These are phyloP conservation scores for Carex kokanica DNA, from an alignment of 176 grass and related monocot species.

Conservation along the genomic window DNA sequence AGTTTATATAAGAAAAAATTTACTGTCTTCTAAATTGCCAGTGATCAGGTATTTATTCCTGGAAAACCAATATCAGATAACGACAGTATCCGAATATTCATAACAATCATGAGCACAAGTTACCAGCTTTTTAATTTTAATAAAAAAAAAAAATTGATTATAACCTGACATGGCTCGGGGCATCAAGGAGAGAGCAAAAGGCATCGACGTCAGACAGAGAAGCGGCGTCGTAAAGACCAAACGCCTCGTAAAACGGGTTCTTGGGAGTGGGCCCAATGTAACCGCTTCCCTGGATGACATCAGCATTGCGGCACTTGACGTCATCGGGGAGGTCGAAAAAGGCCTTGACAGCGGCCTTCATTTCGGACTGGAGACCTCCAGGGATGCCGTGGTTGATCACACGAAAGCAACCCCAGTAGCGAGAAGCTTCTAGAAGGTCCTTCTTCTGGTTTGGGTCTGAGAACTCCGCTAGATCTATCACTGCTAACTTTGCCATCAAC, in stretches of 20 bases:
- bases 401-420: constrained; percentile 40
- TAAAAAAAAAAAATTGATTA: background rate
- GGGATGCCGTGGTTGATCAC: constrained; percentile 52
- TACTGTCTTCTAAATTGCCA: background rate
- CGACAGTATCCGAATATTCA: background rate
- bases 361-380: constrained; percentile 43
- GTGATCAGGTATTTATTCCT: background rate
- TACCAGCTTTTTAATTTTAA: background rate
- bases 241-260: constrained; percentile 69
- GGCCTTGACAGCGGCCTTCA: constrained; percentile 65
- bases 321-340: constrained; percentile 76
- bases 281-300: constrained; percentile 61
- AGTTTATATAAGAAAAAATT: too few relatives aligned
- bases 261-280: constrained; percentile 46
- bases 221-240: constrained; percentile 59
- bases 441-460: background rate
- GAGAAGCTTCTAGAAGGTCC: constrained; percentile 13
- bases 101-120: background rate
- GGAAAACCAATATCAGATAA: background rate
- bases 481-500: constrained; percentile 10
- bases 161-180: constrained; percentile 40
- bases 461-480: constrained; percentile 5
- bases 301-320: constrained; percentile 58
- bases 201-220: constrained; percentile 46
- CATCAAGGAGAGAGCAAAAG: constrained; percentile 61